phyloP scores from a whole-genome alignment of 257 asterid species.

The Solanum peruvianum region DNA sequence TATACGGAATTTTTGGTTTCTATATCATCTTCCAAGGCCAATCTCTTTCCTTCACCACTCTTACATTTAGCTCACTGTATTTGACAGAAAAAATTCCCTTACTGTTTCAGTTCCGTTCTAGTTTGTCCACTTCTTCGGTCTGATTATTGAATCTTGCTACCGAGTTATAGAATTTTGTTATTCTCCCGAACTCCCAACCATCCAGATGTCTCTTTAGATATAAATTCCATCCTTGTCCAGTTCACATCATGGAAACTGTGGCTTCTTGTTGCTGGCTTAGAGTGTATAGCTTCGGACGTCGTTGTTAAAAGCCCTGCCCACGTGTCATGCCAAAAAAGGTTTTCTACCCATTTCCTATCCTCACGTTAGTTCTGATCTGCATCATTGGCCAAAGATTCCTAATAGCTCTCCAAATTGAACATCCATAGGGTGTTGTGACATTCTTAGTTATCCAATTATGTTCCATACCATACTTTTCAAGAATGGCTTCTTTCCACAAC shows the following conservation, averaged over 20 bases:
- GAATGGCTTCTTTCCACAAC: background rate
- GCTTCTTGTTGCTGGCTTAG: background rate
- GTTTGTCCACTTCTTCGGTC: background rate
- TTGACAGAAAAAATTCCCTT: background rate
- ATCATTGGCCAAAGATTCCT: background rate
- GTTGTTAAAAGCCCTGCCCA: background rate
- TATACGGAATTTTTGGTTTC: background rate
- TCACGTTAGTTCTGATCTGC: background rate
- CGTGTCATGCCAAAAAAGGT: background rate
- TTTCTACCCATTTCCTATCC: background rate
- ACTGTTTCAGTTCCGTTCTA: background rate
- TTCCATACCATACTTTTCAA: background rate
- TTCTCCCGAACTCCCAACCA: background rate
- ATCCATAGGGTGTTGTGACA: background rate
- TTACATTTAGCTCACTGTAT: background rate
- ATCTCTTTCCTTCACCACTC: background rate
- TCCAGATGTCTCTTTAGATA: background rate
- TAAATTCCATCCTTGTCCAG: background rate
- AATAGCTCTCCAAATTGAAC: background rate
- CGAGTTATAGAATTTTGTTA: background rate
- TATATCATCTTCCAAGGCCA: background rate
- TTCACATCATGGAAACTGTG: background rate
- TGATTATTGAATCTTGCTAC: background rate
- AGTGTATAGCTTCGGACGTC: background rate
- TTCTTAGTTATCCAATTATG: background rate